Evolutionary conservation across 352 stramenopile genomes (phyloP).

Genomic region (Discostella stelligera): DNA sequence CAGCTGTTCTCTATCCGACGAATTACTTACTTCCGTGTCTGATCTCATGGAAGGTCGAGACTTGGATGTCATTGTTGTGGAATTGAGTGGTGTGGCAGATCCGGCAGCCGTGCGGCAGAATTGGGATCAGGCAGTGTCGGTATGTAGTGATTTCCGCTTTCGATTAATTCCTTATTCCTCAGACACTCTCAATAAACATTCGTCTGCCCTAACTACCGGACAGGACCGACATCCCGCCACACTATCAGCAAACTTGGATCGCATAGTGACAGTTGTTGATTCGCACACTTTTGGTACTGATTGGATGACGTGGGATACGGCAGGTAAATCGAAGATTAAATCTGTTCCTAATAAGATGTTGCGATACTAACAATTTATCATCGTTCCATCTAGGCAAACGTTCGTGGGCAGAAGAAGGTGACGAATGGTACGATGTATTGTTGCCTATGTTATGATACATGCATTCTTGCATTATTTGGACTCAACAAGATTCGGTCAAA

Average conservation of each 20-base stretch:
- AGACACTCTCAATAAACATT: not conserved
- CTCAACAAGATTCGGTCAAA: not conserved
- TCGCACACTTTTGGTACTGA: slow-evolving; percentile 43
- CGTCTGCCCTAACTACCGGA: not conserved
- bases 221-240: slow-evolving; percentile 10
- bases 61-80: slow-evolving; percentile 80
- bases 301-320: slow-evolving; percentile 22
- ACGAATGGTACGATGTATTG: not conserved
- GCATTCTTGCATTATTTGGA: not conserved
- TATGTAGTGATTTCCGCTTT: not conserved
- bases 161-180: too few relatives aligned
- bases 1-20: slow-evolving; percentile 58
- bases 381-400: not conserved
- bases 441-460: not conserved
- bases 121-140: slow-evolving; percentile 65
- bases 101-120: slow-evolving; percentile 63
- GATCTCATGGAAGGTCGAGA: slow-evolving; percentile 43
- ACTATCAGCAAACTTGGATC: not conserved
- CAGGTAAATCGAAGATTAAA: not conserved
- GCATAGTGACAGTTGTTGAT: slow-evolving; percentile 76
- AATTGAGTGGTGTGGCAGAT: slow-evolving; percentile 77
- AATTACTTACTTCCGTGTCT: slow-evolving; percentile 51
- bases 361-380: not conserved
- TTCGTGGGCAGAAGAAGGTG: slow-evolving; percentile 6
- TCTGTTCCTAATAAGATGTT: not conserved